These are phyloP conservation scores for Coemansia sp. DNA, from an alignment of 192 early-diverging fungal species.

Conservation along the genomic window DNA sequence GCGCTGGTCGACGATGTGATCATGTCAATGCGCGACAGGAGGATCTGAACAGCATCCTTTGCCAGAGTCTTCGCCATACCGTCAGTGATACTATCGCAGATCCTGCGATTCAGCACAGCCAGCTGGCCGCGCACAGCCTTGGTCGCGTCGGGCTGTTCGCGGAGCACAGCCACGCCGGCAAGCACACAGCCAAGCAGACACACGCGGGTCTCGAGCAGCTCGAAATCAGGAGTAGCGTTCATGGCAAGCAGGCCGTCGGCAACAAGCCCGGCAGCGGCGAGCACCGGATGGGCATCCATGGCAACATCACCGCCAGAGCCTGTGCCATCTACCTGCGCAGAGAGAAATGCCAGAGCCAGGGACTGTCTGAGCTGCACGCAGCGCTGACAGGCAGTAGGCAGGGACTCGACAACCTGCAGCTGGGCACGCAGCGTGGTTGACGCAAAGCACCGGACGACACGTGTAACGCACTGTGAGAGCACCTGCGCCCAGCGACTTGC, in stretches of 20 bases:
- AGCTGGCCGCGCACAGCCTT: slow-evolving; percentile 19
- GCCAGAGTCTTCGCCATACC: slow-evolving; percentile 42
- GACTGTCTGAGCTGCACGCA: background rate
- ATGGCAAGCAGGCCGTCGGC: slow-evolving; percentile 21
- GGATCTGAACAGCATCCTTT: slow-evolving; percentile 43
- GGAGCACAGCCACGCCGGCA: slow-evolving; percentile 22
- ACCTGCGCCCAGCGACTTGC: slow-evolving; percentile 1
- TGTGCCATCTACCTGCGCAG: background rate
- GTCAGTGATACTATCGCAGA: slow-evolving; percentile 34
- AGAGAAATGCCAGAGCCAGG: slow-evolving; percentile 5
- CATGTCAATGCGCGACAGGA: slow-evolving; percentile 33
- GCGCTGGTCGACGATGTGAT: slow-evolving; percentile 16
- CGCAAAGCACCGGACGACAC: background rate
- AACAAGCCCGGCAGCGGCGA: slow-evolving; percentile 22
- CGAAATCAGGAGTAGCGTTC: slow-evolving; percentile 14
- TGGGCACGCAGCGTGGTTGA: background rate
- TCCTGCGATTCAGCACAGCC: slow-evolving; percentile 20
- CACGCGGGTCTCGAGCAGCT: slow-evolving; percentile 24
- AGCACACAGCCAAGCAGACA: slow-evolving; percentile 38
- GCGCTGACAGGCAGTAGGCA: slow-evolving; percentile 2
- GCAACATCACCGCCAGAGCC: background rate
- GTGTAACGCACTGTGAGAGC: background rate
- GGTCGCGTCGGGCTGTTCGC: slow-evolving; percentile 16
- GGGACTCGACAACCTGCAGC: background rate
- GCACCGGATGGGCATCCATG: background rate